These are phyloP conservation scores for Rhododendron mucronatum DNA, from an alignment of 148 eudicot species.

Conservation along the genomic window DNA sequence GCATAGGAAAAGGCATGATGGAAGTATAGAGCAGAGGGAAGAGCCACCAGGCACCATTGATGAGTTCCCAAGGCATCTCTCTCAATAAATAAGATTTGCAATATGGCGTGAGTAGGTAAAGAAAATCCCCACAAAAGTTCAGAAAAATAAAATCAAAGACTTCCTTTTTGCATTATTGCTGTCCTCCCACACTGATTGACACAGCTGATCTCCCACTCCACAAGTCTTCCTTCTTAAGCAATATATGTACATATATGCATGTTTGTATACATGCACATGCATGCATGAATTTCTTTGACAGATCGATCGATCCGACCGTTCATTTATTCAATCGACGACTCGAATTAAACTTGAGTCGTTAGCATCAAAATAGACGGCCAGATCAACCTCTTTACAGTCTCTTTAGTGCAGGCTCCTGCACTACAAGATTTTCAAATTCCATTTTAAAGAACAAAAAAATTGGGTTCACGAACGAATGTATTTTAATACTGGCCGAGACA, in stretches of 20 bases:
- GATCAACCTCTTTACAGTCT: too few species aligned
- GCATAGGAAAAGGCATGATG: background rate
- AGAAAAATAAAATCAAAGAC: background rate
- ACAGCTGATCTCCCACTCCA: background rate
- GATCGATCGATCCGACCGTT: too few species aligned
- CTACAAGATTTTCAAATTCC: too few species aligned
- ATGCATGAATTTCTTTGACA: too few species aligned
- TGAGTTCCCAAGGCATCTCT: background rate
- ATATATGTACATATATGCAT: background rate
- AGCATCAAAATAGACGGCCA: too few species aligned
- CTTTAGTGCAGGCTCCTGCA: too few species aligned
- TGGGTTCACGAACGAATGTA: too few species aligned
- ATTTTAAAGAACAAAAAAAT: too few species aligned
- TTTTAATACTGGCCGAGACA: too few species aligned
- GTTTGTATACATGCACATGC: background rate
- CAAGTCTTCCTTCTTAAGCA: background rate
- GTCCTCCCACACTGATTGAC: background rate
- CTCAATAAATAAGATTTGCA: background rate
- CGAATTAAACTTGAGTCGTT: too few species aligned
- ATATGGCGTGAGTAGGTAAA: background rate
- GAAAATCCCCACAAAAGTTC: background rate
- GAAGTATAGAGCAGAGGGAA: background rate
- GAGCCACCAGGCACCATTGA: background rate
- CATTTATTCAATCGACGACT: too few species aligned
- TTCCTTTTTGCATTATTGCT: background rate